Base-by-base conservation (phyloP, 768 basidiomycete species). In the Imleria badia region DNA sequence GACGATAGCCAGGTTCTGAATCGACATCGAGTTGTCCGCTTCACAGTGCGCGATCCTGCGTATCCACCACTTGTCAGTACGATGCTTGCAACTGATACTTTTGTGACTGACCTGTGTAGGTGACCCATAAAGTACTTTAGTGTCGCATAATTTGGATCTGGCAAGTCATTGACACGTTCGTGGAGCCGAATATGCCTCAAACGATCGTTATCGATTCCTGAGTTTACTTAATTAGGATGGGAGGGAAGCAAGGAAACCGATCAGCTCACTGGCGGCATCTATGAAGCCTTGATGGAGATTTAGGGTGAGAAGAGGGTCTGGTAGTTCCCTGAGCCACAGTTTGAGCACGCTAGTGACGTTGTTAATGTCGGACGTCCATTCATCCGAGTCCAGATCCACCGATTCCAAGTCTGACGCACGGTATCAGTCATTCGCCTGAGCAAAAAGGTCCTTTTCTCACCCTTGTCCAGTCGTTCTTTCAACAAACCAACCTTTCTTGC, bases 61-160 rank as follows among this genome's bases (percentile, higher is more conserved):
- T 13, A 48, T 51, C n/a, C 52, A 47, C 10, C 36, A 19, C 14
- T 35, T 33, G 41, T 66, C 36, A 68, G 46, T 12, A 45, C 45
- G n/a, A 39, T 29, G 20, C 45, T 47, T 36, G 39, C 7, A 7
- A 40, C 30, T 29, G 41, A 50, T 6, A 26, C 35, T 43, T 13
- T 23, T 20, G 29, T 22, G 20, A 52, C 83, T 52, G 61, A 96
- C 95, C 81, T 85, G 73, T 98, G 81, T 57, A 99, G 76, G 74
- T 99, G 97, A 13, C 91, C 94, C 78, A 99, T 79, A 71, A 98
- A 89, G 71, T 82, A 97, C 69, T 98, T 98, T 47, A 98, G 78
- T 2, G 96, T 96, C 2, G 97, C 92, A 66, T 99, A 99, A 72
- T 98, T 98, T n/a, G 97, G 83, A 73, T 99, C 97, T 13, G 97